Percentiles rank a stretch among this genome's conserved stretches.
These are phyloP conservation scores for Mycosarcoma mackinlayi DNA, from an alignment of 1,284 basidiomycete genomes.

Conservation along the genomic window DNA sequence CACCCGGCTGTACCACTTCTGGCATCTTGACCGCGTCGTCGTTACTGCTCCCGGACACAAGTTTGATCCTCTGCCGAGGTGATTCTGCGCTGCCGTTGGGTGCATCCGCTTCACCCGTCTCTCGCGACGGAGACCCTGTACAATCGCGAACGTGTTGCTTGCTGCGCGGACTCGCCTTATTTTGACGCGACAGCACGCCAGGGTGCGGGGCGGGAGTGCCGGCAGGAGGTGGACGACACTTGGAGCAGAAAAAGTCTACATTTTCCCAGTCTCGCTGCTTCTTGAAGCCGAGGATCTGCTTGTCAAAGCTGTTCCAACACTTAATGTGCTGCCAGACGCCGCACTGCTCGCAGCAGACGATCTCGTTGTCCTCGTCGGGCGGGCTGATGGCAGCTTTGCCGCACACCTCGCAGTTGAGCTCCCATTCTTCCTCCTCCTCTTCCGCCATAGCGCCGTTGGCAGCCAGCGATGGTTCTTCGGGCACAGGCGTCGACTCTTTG, in stretches of 20 bases:
- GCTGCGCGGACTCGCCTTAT: conserved; percentile 33
- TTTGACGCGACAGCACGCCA: conserved; percentile 23
- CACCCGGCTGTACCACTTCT: neutral
- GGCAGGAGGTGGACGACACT: conserved; percentile 45
- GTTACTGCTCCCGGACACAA: conserved; percentile 13
- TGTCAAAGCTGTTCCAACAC: conserved; percentile 67
- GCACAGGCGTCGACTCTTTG: conserved; percentile 36
- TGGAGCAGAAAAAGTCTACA: conserved; percentile 57
- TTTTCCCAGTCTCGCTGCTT: conserved; percentile 57
- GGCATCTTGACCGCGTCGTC: conserved; percentile 4
- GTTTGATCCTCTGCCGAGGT: conserved; percentile 36
- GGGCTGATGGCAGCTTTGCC: conserved; percentile 76
- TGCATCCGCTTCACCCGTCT: conserved; percentile 4
- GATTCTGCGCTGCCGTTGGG: conserved; percentile 15
- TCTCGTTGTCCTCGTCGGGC: conserved; percentile 76
- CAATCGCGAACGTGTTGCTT: conserved; percentile 24
- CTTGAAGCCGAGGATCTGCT: conserved; percentile 26
- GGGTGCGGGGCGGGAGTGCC: conserved; percentile 36
- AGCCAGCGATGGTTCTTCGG: conserved; percentile 5
- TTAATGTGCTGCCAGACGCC: conserved; percentile 75
- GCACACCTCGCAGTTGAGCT: conserved; percentile 85
- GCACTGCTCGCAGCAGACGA: conserved; percentile 83
- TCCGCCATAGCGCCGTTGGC: conserved; percentile 7
- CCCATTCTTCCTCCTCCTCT: conserved; percentile 76
- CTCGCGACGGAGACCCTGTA: conserved; percentile 22